phyloP scores from a whole-genome alignment of 106 monocot genomes.

The Dendrobium huoshanense region DNA sequence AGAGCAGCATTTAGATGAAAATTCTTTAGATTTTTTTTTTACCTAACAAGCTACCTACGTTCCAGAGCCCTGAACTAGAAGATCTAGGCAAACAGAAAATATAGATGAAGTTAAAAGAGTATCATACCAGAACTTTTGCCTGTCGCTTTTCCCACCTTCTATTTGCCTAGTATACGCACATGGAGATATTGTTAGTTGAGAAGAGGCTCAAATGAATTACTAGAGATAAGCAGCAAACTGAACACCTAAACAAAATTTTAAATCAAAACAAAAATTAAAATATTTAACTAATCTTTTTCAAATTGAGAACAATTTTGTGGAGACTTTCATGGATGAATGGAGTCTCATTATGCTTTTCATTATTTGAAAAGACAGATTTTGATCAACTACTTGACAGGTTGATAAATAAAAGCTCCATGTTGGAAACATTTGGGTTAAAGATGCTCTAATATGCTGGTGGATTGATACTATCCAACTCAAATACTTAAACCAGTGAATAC shows the following conservation, averaged over 20 bases:
- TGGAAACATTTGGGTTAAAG: background rate
- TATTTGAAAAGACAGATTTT: background rate
- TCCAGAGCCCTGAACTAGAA: background rate
- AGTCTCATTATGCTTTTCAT: too few relatives aligned
- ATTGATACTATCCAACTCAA: too few relatives aligned
- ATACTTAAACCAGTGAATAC: too few relatives aligned
- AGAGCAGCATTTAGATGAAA: background rate
- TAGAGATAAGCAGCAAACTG: background rate
- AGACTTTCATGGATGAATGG: too few relatives aligned
- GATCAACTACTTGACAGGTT: too few relatives aligned
- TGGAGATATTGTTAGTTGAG: constrained; percentile 1
- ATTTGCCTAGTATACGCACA: constrained; percentile 35
- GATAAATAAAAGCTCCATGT: background rate
- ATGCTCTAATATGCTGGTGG: too few relatives aligned
- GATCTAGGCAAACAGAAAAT: constrained; percentile 3
- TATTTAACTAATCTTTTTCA: too few relatives aligned
- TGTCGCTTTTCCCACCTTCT: constrained; percentile 88
- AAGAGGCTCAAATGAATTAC: background rate
- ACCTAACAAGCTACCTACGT: background rate
- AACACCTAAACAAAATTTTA: background rate
- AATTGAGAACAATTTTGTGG: too few relatives aligned
- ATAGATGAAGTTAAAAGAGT: background rate
- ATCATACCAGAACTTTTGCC: constrained; percentile 74
- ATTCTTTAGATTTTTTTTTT: too few relatives aligned
- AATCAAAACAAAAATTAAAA: too few relatives aligned